Percentiles rank a stretch among this genome's conserved stretches.
phyloP scores from a whole-genome alignment of 768 basidiomycete genomes.

The Pholiota conissans region DNA sequence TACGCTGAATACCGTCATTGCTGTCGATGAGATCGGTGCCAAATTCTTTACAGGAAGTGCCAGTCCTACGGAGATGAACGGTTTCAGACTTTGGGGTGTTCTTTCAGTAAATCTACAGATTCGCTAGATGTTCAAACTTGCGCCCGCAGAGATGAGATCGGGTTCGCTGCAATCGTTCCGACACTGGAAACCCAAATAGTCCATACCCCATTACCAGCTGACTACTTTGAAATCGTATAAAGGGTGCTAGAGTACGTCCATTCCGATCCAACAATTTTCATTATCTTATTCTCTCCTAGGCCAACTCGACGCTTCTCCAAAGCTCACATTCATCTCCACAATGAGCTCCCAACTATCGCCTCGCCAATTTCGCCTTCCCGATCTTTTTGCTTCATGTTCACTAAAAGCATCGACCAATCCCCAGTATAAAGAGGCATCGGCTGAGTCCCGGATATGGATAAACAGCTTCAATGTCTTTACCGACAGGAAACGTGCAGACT shows the following conservation, averaged over 20 bases:
- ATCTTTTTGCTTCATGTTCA: conserved; percentile 51
- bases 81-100: conserved; percentile 25
- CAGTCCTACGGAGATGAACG: conserved; percentile 30
- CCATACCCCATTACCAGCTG: neutral
- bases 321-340: conserved; percentile 12
- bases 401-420: conserved; percentile 53
- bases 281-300: conserved; percentile 13
- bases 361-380: conserved; percentile 52
- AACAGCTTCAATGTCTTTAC: conserved; percentile 59
- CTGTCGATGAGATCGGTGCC: conserved; percentile 25
- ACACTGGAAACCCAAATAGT: conserved; percentile 9
- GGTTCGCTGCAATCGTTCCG: conserved; percentile 28
- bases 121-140: conserved; percentile 25
- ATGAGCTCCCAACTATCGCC: conserved; percentile 20
- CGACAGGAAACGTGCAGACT: conserved; percentile 63
- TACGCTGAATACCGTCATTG: conserved; percentile 9
- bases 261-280: conserved; percentile 8
- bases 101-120: conserved; percentile 40
- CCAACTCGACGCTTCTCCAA: conserved; percentile 13
- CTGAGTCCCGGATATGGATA: conserved; percentile 62
- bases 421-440: conserved; percentile 52
- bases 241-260: conserved; percentile 2
- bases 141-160: conserved; percentile 31
- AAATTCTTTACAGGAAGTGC: conserved; percentile 26
- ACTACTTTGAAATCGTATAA: conserved; percentile 15